Conservation (phyloP, 2,329 filamentous ascomycete species). For the Ilyonectria destructans region DNA sequence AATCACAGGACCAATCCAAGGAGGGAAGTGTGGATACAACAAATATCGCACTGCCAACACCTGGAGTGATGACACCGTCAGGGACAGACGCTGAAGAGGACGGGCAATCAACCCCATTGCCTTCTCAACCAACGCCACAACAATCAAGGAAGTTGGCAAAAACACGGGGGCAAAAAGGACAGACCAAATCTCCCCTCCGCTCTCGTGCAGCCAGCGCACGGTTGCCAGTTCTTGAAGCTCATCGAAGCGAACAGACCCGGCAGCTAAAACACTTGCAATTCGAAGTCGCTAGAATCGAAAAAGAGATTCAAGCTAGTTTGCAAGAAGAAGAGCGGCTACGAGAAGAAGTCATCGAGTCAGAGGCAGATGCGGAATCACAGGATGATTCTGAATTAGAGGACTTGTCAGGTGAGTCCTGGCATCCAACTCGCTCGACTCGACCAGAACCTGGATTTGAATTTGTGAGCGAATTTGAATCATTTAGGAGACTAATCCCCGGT, state of each 20-base stretch:
- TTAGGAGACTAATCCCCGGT: slow-evolving; percentile 34
- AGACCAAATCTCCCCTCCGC: slow-evolving; percentile 45
- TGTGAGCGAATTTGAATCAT: slow-evolving; percentile 4
- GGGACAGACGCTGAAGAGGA: slow-evolving; percentile 15
- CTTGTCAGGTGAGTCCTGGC: slow-evolving; percentile 33
- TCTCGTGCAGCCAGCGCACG: slow-evolving; percentile 56
- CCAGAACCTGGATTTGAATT: slow-evolving; percentile 18
- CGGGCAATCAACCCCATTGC: slow-evolving; percentile 25
- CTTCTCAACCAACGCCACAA: slow-evolving; percentile 24
- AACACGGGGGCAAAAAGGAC: slow-evolving; percentile 29
- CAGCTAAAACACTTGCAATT: slow-evolving; percentile 64
- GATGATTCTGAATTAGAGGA: slow-evolving; percentile 38
- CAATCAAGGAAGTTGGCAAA: slow-evolving; percentile 34
- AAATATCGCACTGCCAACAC: slow-evolving; percentile 5
- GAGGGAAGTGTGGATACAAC: slow-evolving; percentile 46
- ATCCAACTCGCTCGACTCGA: slow-evolving; percentile 10
- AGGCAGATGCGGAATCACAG: slow-evolving; percentile 32
- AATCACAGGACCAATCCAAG: slow-evolving; percentile 46
- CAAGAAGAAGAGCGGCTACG: slow-evolving; percentile 54
- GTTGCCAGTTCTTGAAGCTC: slow-evolving; percentile 56
- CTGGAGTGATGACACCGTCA: slow-evolving; percentile 7
- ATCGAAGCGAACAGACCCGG: slow-evolving; percentile 59
- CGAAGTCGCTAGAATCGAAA: slow-evolving; percentile 65
- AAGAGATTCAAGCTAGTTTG: slow-evolving; percentile 62
- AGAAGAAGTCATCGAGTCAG: slow-evolving; percentile 45